Percentiles rank a stretch among this genome's conserved stretches.
phyloP scores from a whole-genome alignment of 495 filamentous ascomycete genomes.

The Haplographium delicatum region DNA sequence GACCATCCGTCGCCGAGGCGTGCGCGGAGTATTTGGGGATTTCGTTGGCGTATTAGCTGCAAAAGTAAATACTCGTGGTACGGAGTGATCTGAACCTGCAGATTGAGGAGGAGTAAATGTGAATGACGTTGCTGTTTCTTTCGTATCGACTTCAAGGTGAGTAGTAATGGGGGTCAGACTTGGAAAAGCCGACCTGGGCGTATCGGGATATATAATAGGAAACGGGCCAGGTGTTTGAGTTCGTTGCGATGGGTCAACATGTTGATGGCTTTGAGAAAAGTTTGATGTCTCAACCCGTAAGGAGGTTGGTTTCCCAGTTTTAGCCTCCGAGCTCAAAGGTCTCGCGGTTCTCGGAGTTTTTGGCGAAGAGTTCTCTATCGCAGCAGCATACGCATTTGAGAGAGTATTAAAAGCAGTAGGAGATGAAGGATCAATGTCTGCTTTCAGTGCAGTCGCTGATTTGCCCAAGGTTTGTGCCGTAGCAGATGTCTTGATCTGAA shows the following conservation, averaged over 20 bases:
- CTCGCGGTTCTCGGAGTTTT: slow-evolving; percentile 29
- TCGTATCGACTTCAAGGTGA: not conserved
- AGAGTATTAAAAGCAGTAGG: slow-evolving; percentile 80
- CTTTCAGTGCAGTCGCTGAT: slow-evolving; percentile 48
- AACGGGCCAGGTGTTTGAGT: slow-evolving; percentile 34
- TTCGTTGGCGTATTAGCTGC: slow-evolving; percentile 10
- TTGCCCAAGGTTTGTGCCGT: slow-evolving; percentile 47
- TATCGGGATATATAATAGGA: slow-evolving; percentile 27
- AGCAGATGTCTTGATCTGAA: slow-evolving; percentile 56
- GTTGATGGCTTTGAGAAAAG: slow-evolving; percentile 10
- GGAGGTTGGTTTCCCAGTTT: slow-evolving; percentile 34
- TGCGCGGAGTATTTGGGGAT: slow-evolving; percentile 28
- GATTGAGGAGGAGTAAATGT: slow-evolving; percentile 28
- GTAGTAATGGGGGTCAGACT: slow-evolving; percentile 9
- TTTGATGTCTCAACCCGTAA: slow-evolving; percentile 42
- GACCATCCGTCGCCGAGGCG: slow-evolving; percentile 35
- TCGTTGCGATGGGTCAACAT: slow-evolving; percentile 18
- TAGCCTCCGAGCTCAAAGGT: slow-evolving; percentile 31
- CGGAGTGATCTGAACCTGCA: slow-evolving; percentile 18
- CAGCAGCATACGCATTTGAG: slow-evolving; percentile 68
- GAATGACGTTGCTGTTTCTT: slow-evolving; percentile 22
- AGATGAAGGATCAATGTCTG: slow-evolving; percentile 58
- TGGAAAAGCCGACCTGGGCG: slow-evolving; percentile 22
- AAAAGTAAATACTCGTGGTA: slow-evolving; percentile 19
- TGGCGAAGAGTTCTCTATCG: slow-evolving; percentile 60